These are phyloP conservation scores for Ustulina deusta DNA, from an alignment of 2,329 filamentous ascomycete species.

Conservation along the genomic window DNA sequence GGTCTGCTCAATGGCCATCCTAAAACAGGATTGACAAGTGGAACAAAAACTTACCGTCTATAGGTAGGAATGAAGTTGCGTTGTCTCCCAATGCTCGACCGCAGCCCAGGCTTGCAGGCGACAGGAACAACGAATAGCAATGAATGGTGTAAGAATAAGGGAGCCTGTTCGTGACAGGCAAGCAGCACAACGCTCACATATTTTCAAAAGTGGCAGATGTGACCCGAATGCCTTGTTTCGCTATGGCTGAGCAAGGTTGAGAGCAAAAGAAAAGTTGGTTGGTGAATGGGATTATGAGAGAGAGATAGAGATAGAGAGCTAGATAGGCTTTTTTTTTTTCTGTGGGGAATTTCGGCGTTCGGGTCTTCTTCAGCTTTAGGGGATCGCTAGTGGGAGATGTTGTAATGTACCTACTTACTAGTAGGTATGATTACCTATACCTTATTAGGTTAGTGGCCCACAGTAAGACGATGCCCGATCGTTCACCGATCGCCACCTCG, in stretches of 20 bases:
- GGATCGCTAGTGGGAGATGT: neutral
- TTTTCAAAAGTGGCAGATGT: conserved; percentile 24
- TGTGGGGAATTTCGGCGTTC: conserved; percentile 26
- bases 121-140: conserved; percentile 3
- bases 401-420: neutral
- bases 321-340: conserved; percentile 23
- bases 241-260: neutral
- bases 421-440: too few relatives aligned
- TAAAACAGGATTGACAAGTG: neutral
- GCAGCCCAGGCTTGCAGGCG: neutral
- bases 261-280: conserved; percentile 9
- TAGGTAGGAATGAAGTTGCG: conserved; percentile 18
- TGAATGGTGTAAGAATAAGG: conserved; percentile 1
- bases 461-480: too few relatives aligned
- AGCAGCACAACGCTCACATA: conserved; percentile 34
- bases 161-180: conserved; percentile 34
- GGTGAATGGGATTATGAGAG: neutral
- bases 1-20: neutral
- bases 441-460: neutral
- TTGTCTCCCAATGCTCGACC: neutral
- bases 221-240: conserved; percentile 9
- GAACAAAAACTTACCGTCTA: conserved; percentile 33
- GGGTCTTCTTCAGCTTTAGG: neutral
- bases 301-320: neutral
- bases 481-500: too few relatives aligned